Conservation (phyloP, 2,329 filamentous ascomycete genomes). For the Coniochaeta prunicola region DNA sequence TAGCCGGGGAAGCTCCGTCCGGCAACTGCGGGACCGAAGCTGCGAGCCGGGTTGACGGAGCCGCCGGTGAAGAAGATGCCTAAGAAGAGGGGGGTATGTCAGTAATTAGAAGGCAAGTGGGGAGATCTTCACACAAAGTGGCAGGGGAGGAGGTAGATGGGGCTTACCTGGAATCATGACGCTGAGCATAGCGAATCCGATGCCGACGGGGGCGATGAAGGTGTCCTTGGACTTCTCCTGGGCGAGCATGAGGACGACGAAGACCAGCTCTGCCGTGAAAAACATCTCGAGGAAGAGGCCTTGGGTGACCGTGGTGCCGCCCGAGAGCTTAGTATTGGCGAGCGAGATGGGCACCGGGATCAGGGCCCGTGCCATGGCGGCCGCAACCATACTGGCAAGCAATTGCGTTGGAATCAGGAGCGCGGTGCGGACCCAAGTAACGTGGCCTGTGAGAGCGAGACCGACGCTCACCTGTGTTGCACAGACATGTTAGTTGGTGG, state of each 20-base stretch:
- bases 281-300: slow-evolving; percentile 64
- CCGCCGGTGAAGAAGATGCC: slow-evolving; percentile 6
- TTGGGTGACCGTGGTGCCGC: slow-evolving; percentile 42
- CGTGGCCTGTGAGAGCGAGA: slow-evolving; percentile 49
- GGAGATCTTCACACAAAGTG: background rate
- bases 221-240: slow-evolving; percentile 69
- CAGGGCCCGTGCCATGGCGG: slow-evolving; percentile 48
- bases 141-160: background rate
- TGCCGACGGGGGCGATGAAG: slow-evolving; percentile 63
- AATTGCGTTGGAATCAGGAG: slow-evolving; percentile 51
- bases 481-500: background rate
- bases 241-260: slow-evolving; percentile 63
- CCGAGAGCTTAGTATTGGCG: slow-evolving; percentile 48
- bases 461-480: slow-evolving; percentile 43
- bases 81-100: background rate
- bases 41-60: slow-evolving; percentile 47
- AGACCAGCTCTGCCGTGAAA: slow-evolving; percentile 54
- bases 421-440: slow-evolving; percentile 43
- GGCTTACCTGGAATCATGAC: slow-evolving; percentile 30
- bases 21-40: slow-evolving; percentile 31
- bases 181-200: slow-evolving; percentile 65
- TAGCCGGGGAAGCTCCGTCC: slow-evolving; percentile 31
- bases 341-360: slow-evolving; percentile 46
- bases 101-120: background rate
- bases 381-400: slow-evolving; percentile 49